phyloP scores from a whole-genome alignment of 306 rosid genomes.

The Vicia villosa region DNA sequence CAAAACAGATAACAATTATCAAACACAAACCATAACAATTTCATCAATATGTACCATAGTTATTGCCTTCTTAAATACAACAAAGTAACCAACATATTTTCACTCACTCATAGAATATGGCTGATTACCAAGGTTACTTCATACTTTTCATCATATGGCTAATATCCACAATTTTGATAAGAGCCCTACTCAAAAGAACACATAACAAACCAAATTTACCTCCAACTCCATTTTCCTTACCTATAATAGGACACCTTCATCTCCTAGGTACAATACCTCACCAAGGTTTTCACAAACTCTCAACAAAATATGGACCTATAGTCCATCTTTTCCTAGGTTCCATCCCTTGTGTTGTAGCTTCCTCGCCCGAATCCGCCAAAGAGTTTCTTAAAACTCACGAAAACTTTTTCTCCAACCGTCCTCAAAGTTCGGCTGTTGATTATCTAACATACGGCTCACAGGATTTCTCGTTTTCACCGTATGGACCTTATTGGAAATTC shows the following conservation, averaged over 20 bases:
- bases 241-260: constrained; percentile 69
- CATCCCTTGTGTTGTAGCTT: constrained; percentile 55
- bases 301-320: constrained; percentile 59
- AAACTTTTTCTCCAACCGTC: constrained; percentile 54
- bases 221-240: constrained; percentile 58
- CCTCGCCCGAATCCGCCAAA: constrained; percentile 58
- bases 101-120: constrained; percentile 32
- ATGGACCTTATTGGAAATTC: constrained; percentile 78
- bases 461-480: constrained; percentile 60
- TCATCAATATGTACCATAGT: not conserved
- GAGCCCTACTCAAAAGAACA: constrained; percentile 40
- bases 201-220: constrained; percentile 35
- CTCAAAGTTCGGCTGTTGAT: constrained; percentile 47
- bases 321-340: constrained; percentile 63
- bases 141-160: constrained; percentile 35
- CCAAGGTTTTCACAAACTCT: constrained; percentile 59
- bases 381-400: constrained; percentile 70
- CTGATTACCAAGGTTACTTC: constrained; percentile 37
- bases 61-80: constrained; percentile 7
- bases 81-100: constrained; percentile 1
- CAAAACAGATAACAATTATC: constrained; percentile 13
- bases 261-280: constrained; percentile 56
- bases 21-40: constrained; percentile 27
- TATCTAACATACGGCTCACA: constrained; percentile 58
- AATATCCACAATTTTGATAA: constrained; percentile 40